These are phyloP conservation scores for Apiospora marii DNA, from an alignment of 2,329 filamentous ascomycete species.

Conservation along the genomic window DNA sequence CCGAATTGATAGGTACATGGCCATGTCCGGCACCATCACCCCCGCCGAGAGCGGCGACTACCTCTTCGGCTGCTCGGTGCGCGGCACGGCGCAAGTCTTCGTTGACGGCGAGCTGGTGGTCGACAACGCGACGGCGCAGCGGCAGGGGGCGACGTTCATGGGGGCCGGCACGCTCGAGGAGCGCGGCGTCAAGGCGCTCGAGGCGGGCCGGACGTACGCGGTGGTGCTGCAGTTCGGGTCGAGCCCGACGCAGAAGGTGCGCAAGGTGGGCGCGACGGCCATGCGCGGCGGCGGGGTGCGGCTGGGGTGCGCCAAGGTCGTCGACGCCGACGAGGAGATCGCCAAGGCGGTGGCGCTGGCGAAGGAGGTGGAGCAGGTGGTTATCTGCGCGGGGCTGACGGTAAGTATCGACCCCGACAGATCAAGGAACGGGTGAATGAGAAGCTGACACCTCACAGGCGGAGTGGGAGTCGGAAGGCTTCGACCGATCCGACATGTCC, in stretches of 20 bases:
- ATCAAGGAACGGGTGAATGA: no score
- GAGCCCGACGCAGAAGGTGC: conserved; percentile 63
- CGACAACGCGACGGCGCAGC: no score
- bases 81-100: background rate
- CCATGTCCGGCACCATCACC: background rate
- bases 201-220: background rate
- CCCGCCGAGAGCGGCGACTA: background rate
- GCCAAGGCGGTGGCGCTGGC: conserved; percentile 72
- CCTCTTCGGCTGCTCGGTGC: background rate
- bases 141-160: background rate
- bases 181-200: background rate
- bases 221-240: conserved; percentile 45
- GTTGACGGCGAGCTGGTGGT: background rate
- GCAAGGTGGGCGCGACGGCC: conserved; percentile 66
- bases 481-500: conserved; percentile 80
- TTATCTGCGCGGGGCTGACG: conserved; percentile 80
- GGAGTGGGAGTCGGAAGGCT: conserved; percentile 83
- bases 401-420: no score
- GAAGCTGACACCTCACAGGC: conserved; percentile 39
- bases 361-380: conserved; percentile 74
- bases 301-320: conserved; percentile 44
- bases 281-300: background rate
- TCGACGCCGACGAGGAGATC: conserved; percentile 66
- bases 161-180: background rate
- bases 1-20: background rate